These are phyloP conservation scores for Metschnikowia gelsemii DNA, from an alignment of 805 yeast species.

Conservation along the genomic window DNA sequence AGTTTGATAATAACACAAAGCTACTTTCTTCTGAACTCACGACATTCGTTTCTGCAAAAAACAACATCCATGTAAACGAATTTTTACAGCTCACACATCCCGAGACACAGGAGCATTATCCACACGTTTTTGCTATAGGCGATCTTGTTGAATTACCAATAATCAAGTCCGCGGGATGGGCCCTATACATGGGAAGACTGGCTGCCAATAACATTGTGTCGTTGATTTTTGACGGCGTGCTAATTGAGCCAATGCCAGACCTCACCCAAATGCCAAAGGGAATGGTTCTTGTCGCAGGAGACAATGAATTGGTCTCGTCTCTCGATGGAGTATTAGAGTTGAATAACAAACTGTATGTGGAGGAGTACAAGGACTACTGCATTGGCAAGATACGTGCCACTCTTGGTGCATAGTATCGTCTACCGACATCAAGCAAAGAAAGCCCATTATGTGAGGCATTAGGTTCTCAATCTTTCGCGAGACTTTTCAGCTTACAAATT, in stretches of 20 bases:
- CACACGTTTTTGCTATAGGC: constrained; percentile 37
- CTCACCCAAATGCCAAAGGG: constrained; percentile 36
- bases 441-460: background rate
- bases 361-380: constrained; percentile 43
- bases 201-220: constrained; percentile 38
- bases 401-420: constrained; percentile 21
- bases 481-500: too few relatives aligned
- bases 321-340: constrained; percentile 34
- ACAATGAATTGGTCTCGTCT: constrained; percentile 39
- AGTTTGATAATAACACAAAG: constrained; percentile 33
- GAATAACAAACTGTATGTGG: constrained; percentile 33
- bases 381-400: constrained; percentile 42
- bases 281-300: constrained; percentile 43
- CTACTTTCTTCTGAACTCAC: constrained; percentile 25
- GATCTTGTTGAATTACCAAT: constrained; percentile 41
- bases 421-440: background rate
- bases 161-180: constrained; percentile 48
- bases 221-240: constrained; percentile 27
- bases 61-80: constrained; percentile 36
- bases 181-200: constrained; percentile 42
- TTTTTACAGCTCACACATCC: constrained; percentile 33
- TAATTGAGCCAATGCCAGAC: constrained; percentile 38
- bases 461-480: too few relatives aligned
- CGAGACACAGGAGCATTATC: constrained; percentile 15
- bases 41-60: constrained; percentile 27